Percentiles rank a stretch among this genome's conserved stretches.
phyloP scores from a whole-genome alignment of 2,329 filamentous ascomycete genomes.

The Colletotrichum nymphaeae region DNA sequence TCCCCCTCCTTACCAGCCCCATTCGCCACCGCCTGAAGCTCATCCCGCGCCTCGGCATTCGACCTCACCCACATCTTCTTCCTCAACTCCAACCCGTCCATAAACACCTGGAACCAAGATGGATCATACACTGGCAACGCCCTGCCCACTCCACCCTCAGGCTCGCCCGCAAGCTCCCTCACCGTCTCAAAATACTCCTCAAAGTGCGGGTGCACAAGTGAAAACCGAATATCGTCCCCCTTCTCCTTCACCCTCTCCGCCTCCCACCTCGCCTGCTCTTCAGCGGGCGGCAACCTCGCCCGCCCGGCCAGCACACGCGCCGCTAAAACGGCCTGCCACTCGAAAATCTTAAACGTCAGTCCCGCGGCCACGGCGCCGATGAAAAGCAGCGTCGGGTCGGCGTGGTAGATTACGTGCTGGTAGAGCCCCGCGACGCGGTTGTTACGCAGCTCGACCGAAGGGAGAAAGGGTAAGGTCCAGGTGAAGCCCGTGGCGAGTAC shows the following conservation, averaged over 20 bases:
- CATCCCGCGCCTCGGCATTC: conserved; percentile 48
- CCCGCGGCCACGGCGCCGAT: conserved; percentile 68
- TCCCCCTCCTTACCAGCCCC: neutral
- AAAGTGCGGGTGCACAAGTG: conserved; percentile 70
- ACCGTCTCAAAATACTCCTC: conserved; percentile 72
- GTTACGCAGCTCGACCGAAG: conserved; percentile 60
- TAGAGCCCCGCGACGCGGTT: conserved; percentile 68
- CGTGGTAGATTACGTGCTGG: conserved; percentile 66
- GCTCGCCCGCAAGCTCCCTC: conserved; percentile 60
- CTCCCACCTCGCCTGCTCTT: conserved; percentile 68
- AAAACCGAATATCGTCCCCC: conserved; percentile 69
- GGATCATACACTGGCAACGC: conserved; percentile 55
- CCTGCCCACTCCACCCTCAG: conserved; percentile 54
- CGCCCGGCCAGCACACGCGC: conserved; percentile 69
- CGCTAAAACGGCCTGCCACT: conserved; percentile 74
- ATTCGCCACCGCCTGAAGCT: neutral
- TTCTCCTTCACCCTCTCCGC: conserved; percentile 60
- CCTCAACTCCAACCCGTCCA: conserved; percentile 64
- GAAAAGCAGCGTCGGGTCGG: conserved; percentile 67
- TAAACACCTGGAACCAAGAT: conserved; percentile 62
- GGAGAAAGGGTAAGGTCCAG: conserved; percentile 72
- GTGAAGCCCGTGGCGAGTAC: conserved; percentile 76
- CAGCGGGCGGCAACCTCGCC: conserved; percentile 58
- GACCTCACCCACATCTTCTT: conserved; percentile 68
- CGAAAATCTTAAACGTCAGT: conserved; percentile 76